Conservation (phyloP, 108 stramenopile genomes). For the Ochromonas danica region DNA sequence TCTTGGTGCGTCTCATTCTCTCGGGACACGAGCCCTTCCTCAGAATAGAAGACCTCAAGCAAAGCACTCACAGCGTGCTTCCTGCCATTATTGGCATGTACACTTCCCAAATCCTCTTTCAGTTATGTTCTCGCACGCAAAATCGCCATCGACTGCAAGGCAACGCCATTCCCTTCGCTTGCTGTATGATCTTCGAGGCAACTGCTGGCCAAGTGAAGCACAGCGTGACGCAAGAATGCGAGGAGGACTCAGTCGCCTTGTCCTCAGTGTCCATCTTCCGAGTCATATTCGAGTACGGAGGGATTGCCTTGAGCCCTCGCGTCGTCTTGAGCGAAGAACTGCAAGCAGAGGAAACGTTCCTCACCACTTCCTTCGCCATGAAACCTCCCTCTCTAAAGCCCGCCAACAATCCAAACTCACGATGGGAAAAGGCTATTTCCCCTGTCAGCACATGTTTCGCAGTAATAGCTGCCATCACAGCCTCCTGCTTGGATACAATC, state of each 20-base stretch:
- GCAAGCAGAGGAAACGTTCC: too few species aligned
- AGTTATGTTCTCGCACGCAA: background rate
- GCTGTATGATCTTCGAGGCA: background rate
- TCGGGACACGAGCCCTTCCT: background rate
- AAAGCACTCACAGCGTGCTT: background rate
- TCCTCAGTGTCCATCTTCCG: too few species aligned
- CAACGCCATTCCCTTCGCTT: background rate
- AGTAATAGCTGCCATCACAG: background rate
- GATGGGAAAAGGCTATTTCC: too few species aligned
- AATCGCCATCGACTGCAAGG: background rate
- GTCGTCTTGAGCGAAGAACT: too few species aligned
- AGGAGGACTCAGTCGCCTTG: too few species aligned
- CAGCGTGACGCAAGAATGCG: too few species aligned
- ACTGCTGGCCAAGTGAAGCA: background rate
- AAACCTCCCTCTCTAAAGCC: too few species aligned
- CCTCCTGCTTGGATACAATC: background rate
- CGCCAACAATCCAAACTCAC: too few species aligned
- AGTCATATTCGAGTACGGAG: too few species aligned
- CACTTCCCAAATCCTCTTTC: background rate
- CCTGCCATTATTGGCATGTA: background rate
- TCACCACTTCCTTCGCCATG: too few species aligned
- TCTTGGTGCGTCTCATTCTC: conserved; percentile 7
- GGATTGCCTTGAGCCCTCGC: too few species aligned
- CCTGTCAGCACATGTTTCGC: too few species aligned
- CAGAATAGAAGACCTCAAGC: background rate